Evolutionary conservation across 2,329 filamentous ascomycete species (phyloP).

Genomic region (Aureobasidium vineae): DNA sequence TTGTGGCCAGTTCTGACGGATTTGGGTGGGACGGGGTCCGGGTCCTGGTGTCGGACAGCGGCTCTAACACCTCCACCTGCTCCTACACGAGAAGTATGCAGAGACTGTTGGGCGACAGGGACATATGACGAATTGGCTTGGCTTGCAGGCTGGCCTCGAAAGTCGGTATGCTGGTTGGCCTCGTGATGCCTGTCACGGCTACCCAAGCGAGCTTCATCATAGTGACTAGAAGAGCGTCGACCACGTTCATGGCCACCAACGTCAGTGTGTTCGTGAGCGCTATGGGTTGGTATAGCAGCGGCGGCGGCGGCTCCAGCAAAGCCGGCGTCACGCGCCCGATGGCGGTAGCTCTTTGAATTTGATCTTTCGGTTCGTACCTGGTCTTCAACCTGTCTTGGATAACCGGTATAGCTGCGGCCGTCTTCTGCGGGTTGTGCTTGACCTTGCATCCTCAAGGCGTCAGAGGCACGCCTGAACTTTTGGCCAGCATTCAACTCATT

Average conservation of each 20-base stretch:
- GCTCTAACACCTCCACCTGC: slow-evolving; percentile 36
- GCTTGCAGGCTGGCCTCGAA: slow-evolving; percentile 25
- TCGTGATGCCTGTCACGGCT: not conserved
- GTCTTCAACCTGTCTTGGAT: not conserved
- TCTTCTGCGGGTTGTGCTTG: not conserved
- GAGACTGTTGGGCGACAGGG: slow-evolving; percentile 39
- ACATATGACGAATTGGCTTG: slow-evolving; percentile 12
- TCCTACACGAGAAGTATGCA: slow-evolving; percentile 43
- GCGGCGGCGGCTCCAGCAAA: slow-evolving; percentile 37
- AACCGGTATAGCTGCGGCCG: not conserved
- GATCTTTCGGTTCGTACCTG: not conserved
- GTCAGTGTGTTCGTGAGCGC: not conserved
- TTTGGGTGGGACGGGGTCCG: slow-evolving; percentile 38
- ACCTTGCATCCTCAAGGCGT: slow-evolving; percentile 25
- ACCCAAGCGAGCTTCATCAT: not conserved
- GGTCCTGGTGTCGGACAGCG: slow-evolving; percentile 40
- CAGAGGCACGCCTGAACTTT: slow-evolving; percentile 28
- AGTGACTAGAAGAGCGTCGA: not conserved
- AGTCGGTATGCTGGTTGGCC: not conserved
- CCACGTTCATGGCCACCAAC: not conserved
- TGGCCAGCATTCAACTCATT: slow-evolving; percentile 13
- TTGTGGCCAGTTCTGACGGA: slow-evolving; percentile 33
- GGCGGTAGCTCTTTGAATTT: slow-evolving; percentile 31
- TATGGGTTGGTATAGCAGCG: slow-evolving; percentile 21
- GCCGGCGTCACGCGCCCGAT: slow-evolving; percentile 36